A percentile compares a stretch with the other conserved stretches of the same genome.
Evolutionary conservation across 768 basidiomycete species (phyloP).

Genomic region (Tulasnella sp.): DNA sequence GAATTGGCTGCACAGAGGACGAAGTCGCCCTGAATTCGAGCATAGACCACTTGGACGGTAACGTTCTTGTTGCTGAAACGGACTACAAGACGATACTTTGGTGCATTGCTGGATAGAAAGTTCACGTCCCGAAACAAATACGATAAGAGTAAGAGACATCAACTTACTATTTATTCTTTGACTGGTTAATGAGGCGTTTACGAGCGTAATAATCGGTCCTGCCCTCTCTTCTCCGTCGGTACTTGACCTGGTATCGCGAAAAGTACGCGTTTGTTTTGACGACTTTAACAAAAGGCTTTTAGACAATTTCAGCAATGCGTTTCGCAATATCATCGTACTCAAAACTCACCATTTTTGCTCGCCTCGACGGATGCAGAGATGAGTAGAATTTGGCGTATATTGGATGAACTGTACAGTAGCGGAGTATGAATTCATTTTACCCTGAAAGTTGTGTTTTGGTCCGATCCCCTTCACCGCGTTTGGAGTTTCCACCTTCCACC

Average conservation of each 20-base stretch:
- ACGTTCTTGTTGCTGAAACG: conserved; percentile 97
- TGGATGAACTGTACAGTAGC: no score
- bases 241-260: conserved; percentile 97
- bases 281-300: conserved; percentile 50
- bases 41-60: conserved; percentile 91
- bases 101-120: conserved; percentile 56
- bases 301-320: not conserved
- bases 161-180: conserved; percentile 98
- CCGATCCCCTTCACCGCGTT: no score
- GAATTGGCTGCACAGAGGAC: conserved; percentile 81
- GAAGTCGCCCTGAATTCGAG: conserved; percentile 94
- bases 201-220: conserved; percentile 99
- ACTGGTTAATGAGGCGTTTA: conserved; percentile 91
- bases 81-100: conserved; percentile 97
- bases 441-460: no score
- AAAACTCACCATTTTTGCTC: no score
- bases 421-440: no score
- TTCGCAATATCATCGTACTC: no score
- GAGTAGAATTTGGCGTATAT: no score
- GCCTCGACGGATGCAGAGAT: no score
- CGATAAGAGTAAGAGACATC: not conserved
- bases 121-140: not conserved
- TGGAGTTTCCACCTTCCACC: no score
- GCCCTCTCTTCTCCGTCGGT: conserved; percentile 91
- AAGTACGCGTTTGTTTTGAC: conserved; percentile 96